phyloP scores from a whole-genome alignment of 2,329 filamentous ascomycete genomes.

The Apiospora hydei region DNA sequence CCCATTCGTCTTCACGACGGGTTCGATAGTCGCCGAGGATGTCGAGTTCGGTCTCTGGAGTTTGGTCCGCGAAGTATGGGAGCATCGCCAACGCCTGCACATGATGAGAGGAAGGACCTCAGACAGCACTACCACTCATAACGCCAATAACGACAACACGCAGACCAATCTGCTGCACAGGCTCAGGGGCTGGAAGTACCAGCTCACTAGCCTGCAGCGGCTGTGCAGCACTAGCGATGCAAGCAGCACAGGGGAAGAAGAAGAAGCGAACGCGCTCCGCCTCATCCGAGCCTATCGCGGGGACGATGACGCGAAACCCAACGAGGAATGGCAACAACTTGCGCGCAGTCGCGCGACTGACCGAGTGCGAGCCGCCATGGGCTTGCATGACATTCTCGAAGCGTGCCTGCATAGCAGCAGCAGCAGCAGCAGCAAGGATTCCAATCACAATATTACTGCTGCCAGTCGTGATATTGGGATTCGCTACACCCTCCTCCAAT shows the following conservation, averaged over 20 bases:
- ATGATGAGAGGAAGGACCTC: not conserved
- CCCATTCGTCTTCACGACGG: not conserved
- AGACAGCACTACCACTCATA: not conserved
- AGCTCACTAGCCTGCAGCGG: not conserved
- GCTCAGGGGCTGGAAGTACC: not conserved
- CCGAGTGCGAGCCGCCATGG: conserved; percentile 8
- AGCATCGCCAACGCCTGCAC: not conserved
- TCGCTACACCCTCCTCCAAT: not conserved
- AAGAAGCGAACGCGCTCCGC: not conserved
- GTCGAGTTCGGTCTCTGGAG: conserved; percentile 25
- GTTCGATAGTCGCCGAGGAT: conserved; percentile 22
- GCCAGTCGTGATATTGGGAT: not conserved
- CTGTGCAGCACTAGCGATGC: conserved; percentile 9
- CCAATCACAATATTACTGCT: not conserved
- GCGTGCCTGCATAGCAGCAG: not conserved
- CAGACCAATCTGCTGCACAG: not conserved
- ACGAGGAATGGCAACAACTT: conserved; percentile 2
- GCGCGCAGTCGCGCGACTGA: not conserved
- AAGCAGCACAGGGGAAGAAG: not conserved
- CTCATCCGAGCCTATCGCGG: conserved; percentile 16
- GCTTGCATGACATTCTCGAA: not conserved
- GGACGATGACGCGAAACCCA: not conserved
- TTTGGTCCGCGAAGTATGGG: conserved; percentile 15
- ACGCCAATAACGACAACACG: not conserved
- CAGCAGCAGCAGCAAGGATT: not conserved